Conservation (phyloP, 1,139 yeast genomes). For the Magnusiomyces tetraspermus region DNA sequence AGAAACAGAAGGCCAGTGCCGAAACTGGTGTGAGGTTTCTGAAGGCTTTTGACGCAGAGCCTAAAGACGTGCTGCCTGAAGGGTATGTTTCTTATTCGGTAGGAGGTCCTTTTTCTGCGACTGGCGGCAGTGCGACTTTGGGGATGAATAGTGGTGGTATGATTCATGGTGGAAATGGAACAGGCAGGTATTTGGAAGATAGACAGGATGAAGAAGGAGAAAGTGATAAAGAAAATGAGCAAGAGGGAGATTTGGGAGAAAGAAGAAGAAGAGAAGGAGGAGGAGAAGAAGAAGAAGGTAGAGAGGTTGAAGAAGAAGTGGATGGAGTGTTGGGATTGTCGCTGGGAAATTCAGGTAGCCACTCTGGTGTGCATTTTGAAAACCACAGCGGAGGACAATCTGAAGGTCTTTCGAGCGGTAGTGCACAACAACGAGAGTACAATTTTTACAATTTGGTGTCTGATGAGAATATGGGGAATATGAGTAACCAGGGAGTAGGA, state of each 20-base stretch:
- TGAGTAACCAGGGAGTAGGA: too few species aligned
- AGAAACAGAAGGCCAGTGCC: conserved; percentile 11
- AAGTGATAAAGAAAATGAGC: neutral
- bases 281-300: too few species aligned
- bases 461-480: neutral
- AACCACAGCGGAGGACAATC: too few species aligned
- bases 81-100: conserved; percentile 1
- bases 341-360: too few species aligned
- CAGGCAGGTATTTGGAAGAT: neutral
- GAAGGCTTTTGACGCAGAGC: conserved; percentile 13
- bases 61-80: conserved; percentile 10
- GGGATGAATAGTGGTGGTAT: neutral
- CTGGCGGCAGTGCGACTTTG: too few species aligned
- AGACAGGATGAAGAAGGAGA: neutral
- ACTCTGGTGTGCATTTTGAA: too few species aligned
- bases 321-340: too few species aligned
- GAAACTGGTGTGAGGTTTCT: conserved; percentile 11
- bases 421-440: too few species aligned
- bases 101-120: too few species aligned
- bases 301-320: too few species aligned
- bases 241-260: neutral
- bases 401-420: too few species aligned
- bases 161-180: neutral
- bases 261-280: neutral
- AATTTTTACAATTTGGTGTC: neutral